These are phyloP conservation scores for Tolypocladium nubicola DNA, from an alignment of 2,329 filamentous ascomycete genomes.

Conservation along the genomic window DNA sequence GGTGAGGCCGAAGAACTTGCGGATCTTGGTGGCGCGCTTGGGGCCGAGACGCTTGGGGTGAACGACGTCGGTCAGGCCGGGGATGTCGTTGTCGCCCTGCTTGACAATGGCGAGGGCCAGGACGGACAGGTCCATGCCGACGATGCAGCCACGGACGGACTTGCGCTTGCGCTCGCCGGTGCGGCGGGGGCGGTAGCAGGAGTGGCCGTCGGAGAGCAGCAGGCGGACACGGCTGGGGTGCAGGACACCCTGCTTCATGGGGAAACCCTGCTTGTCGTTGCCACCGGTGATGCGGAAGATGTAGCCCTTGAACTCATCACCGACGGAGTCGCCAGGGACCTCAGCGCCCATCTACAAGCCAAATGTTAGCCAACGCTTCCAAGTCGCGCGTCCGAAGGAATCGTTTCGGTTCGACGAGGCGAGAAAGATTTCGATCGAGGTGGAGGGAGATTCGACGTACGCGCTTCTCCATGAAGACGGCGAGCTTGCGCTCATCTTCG, in stretches of 20 bases:
- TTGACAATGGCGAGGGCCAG: conserved; percentile 93
- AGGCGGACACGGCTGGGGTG: conserved; percentile 97
- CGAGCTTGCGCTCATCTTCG: conserved; percentile 98
- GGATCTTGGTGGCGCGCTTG: conserved; percentile 99
- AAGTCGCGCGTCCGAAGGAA: background rate
- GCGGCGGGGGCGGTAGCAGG: conserved; percentile 97
- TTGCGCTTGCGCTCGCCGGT: conserved; percentile 99
- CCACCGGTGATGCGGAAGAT: conserved; percentile 98
- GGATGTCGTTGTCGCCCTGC: conserved; percentile 91
- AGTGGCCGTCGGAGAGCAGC: conserved; percentile 92
- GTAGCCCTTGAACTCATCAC: conserved; percentile 99
- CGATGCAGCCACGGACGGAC: conserved; percentile 98
- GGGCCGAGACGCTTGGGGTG: conserved; percentile 98
- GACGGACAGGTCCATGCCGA: conserved; percentile 89
- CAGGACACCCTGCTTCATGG: conserved; percentile 99
- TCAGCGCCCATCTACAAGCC: conserved; percentile 68
- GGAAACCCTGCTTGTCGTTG: conserved; percentile 99
- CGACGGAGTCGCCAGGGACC: conserved; percentile 87
- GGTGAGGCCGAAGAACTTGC: conserved; percentile 98
- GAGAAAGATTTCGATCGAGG: conserved; percentile 1
- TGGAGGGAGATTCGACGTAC: conserved; percentile 38
- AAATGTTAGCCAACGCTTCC: conserved; percentile 20
- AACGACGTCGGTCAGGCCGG: conserved; percentile 93
- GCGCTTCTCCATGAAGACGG: conserved; percentile 97
- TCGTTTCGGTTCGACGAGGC: conserved; percentile 5